Percentiles rank a stretch among this genome's conserved stretches.
Evolutionary conservation across 78 protist species (phyloP).

Genomic region (Dictyostelium purpureum): DNA sequence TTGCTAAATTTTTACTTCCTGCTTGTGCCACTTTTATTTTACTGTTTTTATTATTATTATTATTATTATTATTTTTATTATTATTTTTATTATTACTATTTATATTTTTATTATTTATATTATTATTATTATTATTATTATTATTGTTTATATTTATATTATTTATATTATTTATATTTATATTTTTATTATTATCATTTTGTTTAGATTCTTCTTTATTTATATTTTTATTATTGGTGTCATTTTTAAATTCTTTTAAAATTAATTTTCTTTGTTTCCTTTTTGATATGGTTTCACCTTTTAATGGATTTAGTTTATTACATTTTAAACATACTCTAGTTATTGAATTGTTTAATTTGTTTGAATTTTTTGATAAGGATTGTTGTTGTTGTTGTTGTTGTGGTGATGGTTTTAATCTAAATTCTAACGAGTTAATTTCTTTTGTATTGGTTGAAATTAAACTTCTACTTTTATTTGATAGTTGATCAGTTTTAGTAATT

Average conservation of each 20-base stretch:
- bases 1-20: background rate
- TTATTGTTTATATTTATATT: background rate
- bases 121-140: background rate
- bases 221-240: background rate
- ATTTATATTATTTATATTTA: background rate
- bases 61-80: background rate
- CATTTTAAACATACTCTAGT: background rate
- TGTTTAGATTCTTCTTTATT: background rate
- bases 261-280: background rate
- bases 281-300: background rate
- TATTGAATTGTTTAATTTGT: background rate
- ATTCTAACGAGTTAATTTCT: slow-evolving; percentile 26
- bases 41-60: background rate
- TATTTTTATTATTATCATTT: background rate
- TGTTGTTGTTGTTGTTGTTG: too few relatives aligned
- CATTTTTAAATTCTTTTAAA: background rate
- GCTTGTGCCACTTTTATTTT: background rate
- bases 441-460: background rate
- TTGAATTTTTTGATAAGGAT: background rate
- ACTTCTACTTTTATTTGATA: background rate
- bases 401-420: too few relatives aligned
- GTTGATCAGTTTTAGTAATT: background rate
- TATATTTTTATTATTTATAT: background rate
- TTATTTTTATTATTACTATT: background rate
- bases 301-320: background rate